A percentile compares a stretch with the other conserved stretches of the same genome.
These are phyloP conservation scores for Tillandsia leiboldiana DNA, from an alignment of 176 grass and related monocot genomes.

Conservation along the genomic window DNA sequence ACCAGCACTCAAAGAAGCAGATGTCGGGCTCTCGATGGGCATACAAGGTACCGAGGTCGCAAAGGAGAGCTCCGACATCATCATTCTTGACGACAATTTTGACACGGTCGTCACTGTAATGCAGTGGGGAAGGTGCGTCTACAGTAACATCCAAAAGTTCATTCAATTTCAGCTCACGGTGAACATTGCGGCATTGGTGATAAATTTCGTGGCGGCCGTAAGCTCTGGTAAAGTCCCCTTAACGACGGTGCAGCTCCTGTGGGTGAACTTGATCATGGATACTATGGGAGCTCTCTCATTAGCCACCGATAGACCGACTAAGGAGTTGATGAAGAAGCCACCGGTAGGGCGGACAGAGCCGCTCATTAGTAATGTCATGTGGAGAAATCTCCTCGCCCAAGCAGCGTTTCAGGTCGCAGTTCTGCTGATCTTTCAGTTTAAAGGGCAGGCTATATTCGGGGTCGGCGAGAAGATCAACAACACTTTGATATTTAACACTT, in stretches of 20 bases:
- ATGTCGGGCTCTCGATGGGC: slow-evolving; percentile 78
- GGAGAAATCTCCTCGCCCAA: slow-evolving; percentile 62
- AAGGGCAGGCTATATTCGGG: slow-evolving; percentile 23
- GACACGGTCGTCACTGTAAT: slow-evolving; percentile 57
- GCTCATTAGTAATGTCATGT: slow-evolving; percentile 84
- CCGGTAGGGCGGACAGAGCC: slow-evolving; percentile 52
- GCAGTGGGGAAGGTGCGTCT: slow-evolving; percentile 74
- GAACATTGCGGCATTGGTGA: slow-evolving; percentile 43
- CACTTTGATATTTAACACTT: slow-evolving; percentile 83
- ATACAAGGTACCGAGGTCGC: slow-evolving; percentile 78
- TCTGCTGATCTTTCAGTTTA: slow-evolving; percentile 47
- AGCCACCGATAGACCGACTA: slow-evolving; percentile 42
- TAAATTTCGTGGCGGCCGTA: slow-evolving; percentile 48
- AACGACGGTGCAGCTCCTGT: slow-evolving; percentile 58
- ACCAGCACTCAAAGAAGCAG: slow-evolving; percentile 75
- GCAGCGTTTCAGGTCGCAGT: slow-evolving; percentile 52
- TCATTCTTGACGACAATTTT: slow-evolving; percentile 83
- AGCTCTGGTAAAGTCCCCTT: slow-evolving; percentile 42
- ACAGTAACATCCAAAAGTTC: slow-evolving; percentile 83
- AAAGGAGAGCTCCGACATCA: slow-evolving; percentile 81
- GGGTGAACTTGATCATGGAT: slow-evolving; percentile 87
- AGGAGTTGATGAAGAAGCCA: slow-evolving; percentile 39
- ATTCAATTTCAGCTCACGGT: slow-evolving; percentile 90
- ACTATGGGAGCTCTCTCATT: slow-evolving; percentile 74
- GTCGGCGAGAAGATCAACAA: slow-evolving; percentile 39